phyloP scores from a whole-genome alignment of 2,329 filamentous ascomycete species.

The Aspergillus ochraceoroseus region DNA sequence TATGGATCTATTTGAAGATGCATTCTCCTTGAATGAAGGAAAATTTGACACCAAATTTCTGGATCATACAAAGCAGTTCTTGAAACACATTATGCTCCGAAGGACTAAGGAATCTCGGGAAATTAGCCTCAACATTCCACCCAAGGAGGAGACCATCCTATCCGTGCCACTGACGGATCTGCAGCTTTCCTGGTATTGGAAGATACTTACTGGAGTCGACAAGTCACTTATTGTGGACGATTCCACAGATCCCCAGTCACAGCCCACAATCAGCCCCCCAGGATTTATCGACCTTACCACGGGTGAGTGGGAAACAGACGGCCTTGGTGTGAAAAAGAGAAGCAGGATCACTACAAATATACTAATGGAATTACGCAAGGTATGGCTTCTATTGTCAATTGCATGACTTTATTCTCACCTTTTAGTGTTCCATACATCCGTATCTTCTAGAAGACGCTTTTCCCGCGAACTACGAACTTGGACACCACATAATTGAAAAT shows the following conservation, averaged over 20 bases:
- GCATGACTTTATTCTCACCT: neutral
- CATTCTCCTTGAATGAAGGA: slow-evolving; percentile 54
- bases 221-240: neutral
- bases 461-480: slow-evolving; percentile 42
- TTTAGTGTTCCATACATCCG: slow-evolving; percentile 50
- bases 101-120: slow-evolving; percentile 54
- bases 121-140: slow-evolving; percentile 52
- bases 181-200: slow-evolving; percentile 56
- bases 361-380: slow-evolving; percentile 53
- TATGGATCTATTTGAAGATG: slow-evolving; percentile 49
- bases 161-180: slow-evolving; percentile 56
- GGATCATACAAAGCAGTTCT: slow-evolving; percentile 49
- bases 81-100: slow-evolving; percentile 57
- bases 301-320: slow-evolving; percentile 1
- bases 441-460: slow-evolving; percentile 48
- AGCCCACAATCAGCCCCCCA: neutral
- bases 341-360: slow-evolving; percentile 42
- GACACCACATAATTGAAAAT: slow-evolving; percentile 47
- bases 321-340: slow-evolving; percentile 21
- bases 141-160: slow-evolving; percentile 54
- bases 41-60: slow-evolving; percentile 52
- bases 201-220: slow-evolving; percentile 53
- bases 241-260: neutral
- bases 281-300: neutral
- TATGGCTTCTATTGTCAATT: slow-evolving; percentile 9